Percentiles rank a stretch among this genome's conserved stretches.
Evolutionary conservation across 2,329 filamentous ascomycete species (phyloP).

Genomic region (Aspergillus pseudoterreus): DNA sequence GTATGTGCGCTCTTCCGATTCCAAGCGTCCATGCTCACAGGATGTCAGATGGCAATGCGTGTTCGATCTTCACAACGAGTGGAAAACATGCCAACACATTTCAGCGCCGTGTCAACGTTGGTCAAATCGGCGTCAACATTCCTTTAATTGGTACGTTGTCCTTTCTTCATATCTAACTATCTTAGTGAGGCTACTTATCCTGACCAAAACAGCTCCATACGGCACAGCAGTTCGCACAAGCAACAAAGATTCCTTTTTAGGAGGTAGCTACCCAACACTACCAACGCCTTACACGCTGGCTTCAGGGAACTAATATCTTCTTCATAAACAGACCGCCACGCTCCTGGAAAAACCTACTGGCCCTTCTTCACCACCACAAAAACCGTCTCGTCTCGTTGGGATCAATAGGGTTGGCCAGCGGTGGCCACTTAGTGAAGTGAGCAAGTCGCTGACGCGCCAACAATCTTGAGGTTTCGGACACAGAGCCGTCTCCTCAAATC

Average conservation of each 20-base stretch:
- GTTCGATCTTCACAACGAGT: conserved; percentile 33
- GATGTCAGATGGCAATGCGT: conserved; percentile 31
- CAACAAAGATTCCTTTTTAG: conserved; percentile 26
- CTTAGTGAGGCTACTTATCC: background rate
- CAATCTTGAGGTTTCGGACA: too few relatives aligned
- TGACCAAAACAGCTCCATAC: conserved; percentile 15
- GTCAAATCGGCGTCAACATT: conserved; percentile 29
- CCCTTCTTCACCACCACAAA: conserved; percentile 22
- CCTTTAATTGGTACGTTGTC: conserved; percentile 21
- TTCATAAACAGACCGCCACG: conserved; percentile 14
- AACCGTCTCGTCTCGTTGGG: conserved; percentile 21
- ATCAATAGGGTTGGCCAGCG: conserved; percentile 6
- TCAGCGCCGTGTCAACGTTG: conserved; percentile 28
- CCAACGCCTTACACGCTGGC: background rate
- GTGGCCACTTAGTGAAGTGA: too few relatives aligned
- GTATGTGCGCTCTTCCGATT: conserved; percentile 2
- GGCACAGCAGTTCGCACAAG: conserved; percentile 21
- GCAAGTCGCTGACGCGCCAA: too few relatives aligned
- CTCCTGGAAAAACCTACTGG: conserved; percentile 22
- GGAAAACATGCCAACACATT: conserved; percentile 29
- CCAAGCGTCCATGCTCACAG: conserved; percentile 1
- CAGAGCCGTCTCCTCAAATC: too few relatives aligned
- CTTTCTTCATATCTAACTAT: too few relatives aligned
- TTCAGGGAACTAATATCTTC: background rate
- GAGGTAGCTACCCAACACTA: conserved; percentile 13